Evolutionary conservation across 768 basidiomycete genomes (phyloP).

Genomic region (Multifurca ochricompacta): DNA sequence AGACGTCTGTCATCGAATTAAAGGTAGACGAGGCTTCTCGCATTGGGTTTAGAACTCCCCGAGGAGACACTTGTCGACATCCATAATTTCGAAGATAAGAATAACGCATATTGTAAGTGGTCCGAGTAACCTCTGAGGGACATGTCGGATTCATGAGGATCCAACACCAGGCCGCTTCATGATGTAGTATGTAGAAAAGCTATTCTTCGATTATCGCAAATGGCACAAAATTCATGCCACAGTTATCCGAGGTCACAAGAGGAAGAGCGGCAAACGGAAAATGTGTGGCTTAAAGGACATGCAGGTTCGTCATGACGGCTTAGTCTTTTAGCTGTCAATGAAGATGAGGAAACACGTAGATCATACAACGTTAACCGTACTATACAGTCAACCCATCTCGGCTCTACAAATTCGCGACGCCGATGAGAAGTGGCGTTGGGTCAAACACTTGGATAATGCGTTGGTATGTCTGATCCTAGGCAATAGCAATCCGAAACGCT

Average conservation of each 20-base stretch:
- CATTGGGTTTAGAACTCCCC: conserved; percentile 28
- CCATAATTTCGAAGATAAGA: conserved; percentile 26
- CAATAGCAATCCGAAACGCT: neutral
- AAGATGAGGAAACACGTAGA: too few species aligned
- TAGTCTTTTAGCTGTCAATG: neutral
- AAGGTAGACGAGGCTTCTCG: conserved; percentile 25
- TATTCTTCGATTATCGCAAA: neutral
- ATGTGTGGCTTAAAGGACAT: conserved; percentile 33
- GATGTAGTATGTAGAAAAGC: conserved; percentile 48
- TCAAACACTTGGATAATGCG: conserved; percentile 29
- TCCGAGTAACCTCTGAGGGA: neutral
- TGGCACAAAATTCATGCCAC: neutral
- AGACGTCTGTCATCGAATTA: neutral
- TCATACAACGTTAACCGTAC: conserved; percentile 27
- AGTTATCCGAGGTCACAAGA: conserved; percentile 28
- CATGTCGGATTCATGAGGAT: neutral
- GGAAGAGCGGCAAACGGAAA: conserved; percentile 25
- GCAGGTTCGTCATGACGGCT: conserved; percentile 20
- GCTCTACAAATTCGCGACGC: conserved; percentile 29
- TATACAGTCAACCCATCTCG: conserved; percentile 30
- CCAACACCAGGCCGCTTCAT: conserved; percentile 46
- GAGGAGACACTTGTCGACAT: conserved; percentile 29
- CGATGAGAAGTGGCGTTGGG: conserved; percentile 30
- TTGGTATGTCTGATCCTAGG: conserved; percentile 23
- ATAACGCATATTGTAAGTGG: conserved; percentile 28